Base-by-base conservation (phyloP, 2,329 filamentous ascomycete species). In the Apiospora sp. region DNA sequence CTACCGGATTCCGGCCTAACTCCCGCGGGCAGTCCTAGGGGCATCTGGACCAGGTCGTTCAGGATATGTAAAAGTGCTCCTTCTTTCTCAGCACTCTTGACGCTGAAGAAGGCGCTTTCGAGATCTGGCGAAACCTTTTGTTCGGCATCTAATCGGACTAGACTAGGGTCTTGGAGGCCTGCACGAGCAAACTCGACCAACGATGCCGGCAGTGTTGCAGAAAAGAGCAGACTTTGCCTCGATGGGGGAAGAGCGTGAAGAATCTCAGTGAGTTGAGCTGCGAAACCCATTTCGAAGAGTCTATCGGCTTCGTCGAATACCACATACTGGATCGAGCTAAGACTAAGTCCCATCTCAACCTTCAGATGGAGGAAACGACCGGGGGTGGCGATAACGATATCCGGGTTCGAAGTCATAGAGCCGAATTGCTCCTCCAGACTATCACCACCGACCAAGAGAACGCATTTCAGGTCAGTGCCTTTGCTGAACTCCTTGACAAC, bases 231-330 rank as follows among this genome's bases (percentile, higher is more conserved):
- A 3, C 95, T 99, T 81, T 99, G 96, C 73, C 97, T 89, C 34
- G 92, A 93, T 0, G 90, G 86, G 0, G 97, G 96, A 22, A 99
- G 86, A 0, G 95, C 93, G 79, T 98, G 92, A 70, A 99, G 85
- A 86, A 98, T 98, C 81, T 99, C 96, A 0, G 93, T 93, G 77
- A 99, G 86, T 80, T 99, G 96, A 4, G 94, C 92, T 5, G 95
- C 95, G 81, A 99, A 99, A 77, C 96, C 97, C 96, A 99, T 98
- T 81, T 99, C 96, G 82, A 99, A 99, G 27, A 99, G 87, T 71
- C 96, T 90, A 87, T 99, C 96, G 1, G 96, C 96, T 82, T 99
- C 96, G 81, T 99, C 96, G 75, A 99, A 99, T 12, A 99, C 96
- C 34, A 98, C 94, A 79, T 99, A 99, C 77, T 91, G 90, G 74